These are phyloP conservation scores for Trichopus zeylanicus DNA, from an alignment of 116 monocot species.

Conservation along the genomic window DNA sequence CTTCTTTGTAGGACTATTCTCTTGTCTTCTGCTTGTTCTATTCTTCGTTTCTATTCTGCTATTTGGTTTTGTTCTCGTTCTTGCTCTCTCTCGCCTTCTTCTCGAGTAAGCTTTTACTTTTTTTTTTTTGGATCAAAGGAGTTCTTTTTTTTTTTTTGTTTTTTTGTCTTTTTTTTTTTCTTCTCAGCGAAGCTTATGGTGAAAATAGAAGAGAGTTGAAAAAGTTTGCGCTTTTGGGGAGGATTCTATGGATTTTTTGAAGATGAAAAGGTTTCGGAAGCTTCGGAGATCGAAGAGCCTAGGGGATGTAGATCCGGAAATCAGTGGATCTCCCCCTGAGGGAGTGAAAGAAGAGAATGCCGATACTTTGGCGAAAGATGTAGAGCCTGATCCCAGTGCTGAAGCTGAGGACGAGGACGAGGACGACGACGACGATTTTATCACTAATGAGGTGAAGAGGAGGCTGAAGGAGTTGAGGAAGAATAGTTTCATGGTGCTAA, in stretches of 20 bases:
- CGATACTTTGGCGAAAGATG: conserved; percentile 3
- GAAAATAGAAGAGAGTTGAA: background rate
- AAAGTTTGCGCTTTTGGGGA: background rate
- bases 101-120: background rate
- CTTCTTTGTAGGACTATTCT: background rate
- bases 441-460: conserved; percentile 86
- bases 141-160: background rate
- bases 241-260: conserved; percentile 44
- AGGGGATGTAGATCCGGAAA: background rate
- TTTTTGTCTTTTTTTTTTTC: background rate
- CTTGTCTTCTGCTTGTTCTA: background rate
- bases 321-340: conserved; percentile 1
- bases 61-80: background rate
- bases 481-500: conserved; percentile 92
- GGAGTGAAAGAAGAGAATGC: conserved; percentile 6
- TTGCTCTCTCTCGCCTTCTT: background rate
- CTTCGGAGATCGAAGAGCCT: background rate
- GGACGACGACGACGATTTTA: conserved; percentile 92
- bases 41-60: background rate
- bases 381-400: background rate
- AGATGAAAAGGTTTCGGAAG: conserved; percentile 18
- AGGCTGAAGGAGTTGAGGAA: conserved; percentile 88
- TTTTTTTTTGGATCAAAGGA: background rate
- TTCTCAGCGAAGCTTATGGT: too few relatives aligned
- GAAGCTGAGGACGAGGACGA: conserved; percentile 64